phyloP scores from a whole-genome alignment of 495 filamentous ascomycete genomes.

The Aspergillus indologenus region DNA sequence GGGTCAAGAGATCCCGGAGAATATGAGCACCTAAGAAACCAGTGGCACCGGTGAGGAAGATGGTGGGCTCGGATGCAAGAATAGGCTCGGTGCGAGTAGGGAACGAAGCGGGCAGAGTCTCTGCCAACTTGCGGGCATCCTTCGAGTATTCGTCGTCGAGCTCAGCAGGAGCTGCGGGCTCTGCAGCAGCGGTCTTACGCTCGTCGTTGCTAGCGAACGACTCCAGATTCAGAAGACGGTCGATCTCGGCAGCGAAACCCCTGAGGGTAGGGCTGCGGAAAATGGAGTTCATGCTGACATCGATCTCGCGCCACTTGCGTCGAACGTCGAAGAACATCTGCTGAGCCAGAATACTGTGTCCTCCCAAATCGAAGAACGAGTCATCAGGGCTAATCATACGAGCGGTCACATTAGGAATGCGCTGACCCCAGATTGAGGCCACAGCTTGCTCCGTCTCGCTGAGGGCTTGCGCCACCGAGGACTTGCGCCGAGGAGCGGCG shows the following conservation, averaged over 20 bases:
- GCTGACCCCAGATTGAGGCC: constrained; percentile 62
- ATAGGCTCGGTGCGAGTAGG: constrained; percentile 26
- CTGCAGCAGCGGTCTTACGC: constrained; percentile 25
- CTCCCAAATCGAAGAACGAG: constrained; percentile 84
- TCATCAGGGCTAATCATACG: constrained; percentile 62
- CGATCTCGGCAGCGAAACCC: constrained; percentile 72
- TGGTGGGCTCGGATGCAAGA: constrained; percentile 44
- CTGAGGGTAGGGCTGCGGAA: constrained; percentile 73
- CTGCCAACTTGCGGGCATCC: constrained; percentile 59
- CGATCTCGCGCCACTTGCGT: constrained; percentile 58
- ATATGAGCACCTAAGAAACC: constrained; percentile 88
- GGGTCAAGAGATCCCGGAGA: constrained; percentile 66
- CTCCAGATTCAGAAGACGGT: constrained; percentile 50
- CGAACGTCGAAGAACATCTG: constrained; percentile 72
- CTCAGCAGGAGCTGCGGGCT: constrained; percentile 21
- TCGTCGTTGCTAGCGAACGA: constrained; percentile 31
- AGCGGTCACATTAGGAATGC: constrained; percentile 50
- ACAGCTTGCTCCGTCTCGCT: constrained; percentile 65
- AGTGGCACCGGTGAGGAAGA: constrained; percentile 88
- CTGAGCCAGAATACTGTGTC: constrained; percentile 83
- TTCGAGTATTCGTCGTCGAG: constrained; percentile 61
- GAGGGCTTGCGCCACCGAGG: constrained; percentile 39
- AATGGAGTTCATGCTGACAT: constrained; percentile 73
- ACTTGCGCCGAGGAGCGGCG: constrained; percentile 35
- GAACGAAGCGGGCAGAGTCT: constrained; percentile 45